Conservation (phyloP, 768 basidiomycete genomes). For the Scleroderma bovista region DNA sequence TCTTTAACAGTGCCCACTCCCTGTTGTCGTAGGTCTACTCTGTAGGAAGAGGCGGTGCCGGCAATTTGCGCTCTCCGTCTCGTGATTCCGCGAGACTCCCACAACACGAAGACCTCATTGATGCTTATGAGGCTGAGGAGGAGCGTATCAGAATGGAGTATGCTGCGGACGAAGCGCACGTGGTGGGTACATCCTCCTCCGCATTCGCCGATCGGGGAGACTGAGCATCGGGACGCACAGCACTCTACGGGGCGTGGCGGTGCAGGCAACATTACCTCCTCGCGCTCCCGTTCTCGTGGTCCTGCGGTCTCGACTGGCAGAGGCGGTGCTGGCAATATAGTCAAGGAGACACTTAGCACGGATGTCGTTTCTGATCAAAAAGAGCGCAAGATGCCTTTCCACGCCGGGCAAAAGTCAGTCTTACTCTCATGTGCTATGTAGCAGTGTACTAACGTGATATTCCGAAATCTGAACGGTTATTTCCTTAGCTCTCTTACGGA, state of each 20-base stretch:
- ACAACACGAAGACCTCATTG: constrained; percentile 22
- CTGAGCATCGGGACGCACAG: too few species aligned
- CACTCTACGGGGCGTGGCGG: constrained; percentile 68
- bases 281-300: constrained; percentile 46
- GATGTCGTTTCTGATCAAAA: constrained; percentile 25
- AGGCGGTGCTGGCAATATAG: constrained; percentile 60
- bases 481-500: constrained; percentile 59
- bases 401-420: constrained; percentile 39
- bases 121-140: constrained; percentile 19
- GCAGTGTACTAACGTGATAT: too few species aligned
- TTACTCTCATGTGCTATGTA: not conserved
- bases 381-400: constrained; percentile 26
- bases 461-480: constrained; percentile 35
- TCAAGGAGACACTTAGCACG: constrained; percentile 19
- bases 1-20: not conserved
- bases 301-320: constrained; percentile 45
- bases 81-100: constrained; percentile 36
- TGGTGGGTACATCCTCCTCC: too few species aligned
- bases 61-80: constrained; percentile 80
- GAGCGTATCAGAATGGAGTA: constrained; percentile 18
- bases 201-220: too few species aligned
- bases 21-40: constrained; percentile 30
- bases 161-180: constrained; percentile 22
- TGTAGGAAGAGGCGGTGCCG: constrained; percentile 76
- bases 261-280: constrained; percentile 50